Conservation (phyloP, 495 filamentous ascomycete species). For the Achaetomiella virescens region DNA sequence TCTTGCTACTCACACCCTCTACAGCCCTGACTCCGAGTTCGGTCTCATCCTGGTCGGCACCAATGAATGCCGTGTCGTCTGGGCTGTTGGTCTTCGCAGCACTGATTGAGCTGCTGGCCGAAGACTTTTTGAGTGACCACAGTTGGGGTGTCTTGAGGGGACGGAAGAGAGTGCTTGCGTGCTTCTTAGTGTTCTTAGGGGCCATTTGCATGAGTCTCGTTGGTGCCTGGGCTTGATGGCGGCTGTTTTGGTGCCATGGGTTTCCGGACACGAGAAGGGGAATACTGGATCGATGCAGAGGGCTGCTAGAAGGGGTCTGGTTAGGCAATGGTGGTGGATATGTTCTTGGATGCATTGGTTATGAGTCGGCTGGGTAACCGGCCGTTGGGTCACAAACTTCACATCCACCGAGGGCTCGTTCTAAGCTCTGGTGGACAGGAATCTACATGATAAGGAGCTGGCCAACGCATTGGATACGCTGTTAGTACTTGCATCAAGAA, state of each 20-base stretch:
- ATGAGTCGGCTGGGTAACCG: no score
- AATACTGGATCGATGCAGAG: no score
- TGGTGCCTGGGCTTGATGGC: slow-evolving; percentile 71
- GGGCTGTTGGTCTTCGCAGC: slow-evolving; percentile 85
- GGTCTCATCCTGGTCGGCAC: slow-evolving; percentile 84
- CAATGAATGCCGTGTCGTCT: slow-evolving; percentile 82
- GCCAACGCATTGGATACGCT: no score
- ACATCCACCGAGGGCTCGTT: no score
- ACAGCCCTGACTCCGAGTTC: slow-evolving; percentile 70
- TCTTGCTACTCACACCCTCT: slow-evolving; percentile 72
- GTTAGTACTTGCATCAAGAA: no score
- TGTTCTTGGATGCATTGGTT: no score
- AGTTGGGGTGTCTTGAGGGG: slow-evolving; percentile 73
- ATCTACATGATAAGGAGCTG: no score
- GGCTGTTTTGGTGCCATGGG: background rate
- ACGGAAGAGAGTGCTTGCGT: slow-evolving; percentile 63
- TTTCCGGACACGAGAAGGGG: no score
- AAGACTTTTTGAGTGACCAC: slow-evolving; percentile 86
- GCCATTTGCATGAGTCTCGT: slow-evolving; percentile 81
- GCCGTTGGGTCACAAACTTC: no score
- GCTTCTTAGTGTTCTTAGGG: slow-evolving; percentile 66
- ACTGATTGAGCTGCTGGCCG: slow-evolving; percentile 79
- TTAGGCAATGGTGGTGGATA: no score
- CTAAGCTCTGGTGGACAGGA: no score
- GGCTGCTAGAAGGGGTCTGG: no score